These are phyloP conservation scores for Tinospora cordifolia DNA, from an alignment of 164 flowering plant species.

Conservation along the genomic window DNA sequence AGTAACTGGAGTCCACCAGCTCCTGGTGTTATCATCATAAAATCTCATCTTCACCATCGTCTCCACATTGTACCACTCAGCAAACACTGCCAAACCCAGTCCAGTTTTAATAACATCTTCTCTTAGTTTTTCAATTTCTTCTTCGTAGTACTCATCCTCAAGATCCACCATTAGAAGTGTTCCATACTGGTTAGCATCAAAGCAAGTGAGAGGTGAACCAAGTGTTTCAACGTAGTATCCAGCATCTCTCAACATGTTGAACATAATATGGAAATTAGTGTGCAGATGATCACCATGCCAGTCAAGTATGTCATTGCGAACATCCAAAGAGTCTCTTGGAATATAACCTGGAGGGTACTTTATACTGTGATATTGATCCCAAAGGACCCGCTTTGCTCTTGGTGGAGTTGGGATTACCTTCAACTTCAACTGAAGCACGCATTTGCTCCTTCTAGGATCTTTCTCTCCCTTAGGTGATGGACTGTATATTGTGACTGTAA, in stretches of 20 bases:
- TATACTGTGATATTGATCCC: constrained; percentile 98
- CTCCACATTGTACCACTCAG: constrained; percentile 98
- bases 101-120: constrained; percentile 76
- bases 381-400: constrained; percentile 66
- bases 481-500: constrained; percentile 66
- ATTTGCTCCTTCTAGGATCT: constrained; percentile 40
- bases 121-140: constrained; percentile 80
- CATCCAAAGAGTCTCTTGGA: constrained; percentile 98
- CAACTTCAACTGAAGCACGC: constrained; percentile 74
- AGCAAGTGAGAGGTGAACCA: constrained; percentile 98
- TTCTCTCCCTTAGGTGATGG: constrained; percentile 74
- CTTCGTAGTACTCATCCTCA: constrained; percentile 85
- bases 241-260: constrained; percentile 86
- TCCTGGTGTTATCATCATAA: constrained; percentile 94
- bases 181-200: constrained; percentile 96
- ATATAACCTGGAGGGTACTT: constrained; percentile 98
- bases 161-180: constrained; percentile 94
- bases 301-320: constrained; percentile 95
- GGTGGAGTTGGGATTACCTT: constrained; percentile 85
- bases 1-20: constrained; percentile 99
- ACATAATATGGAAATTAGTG: constrained; percentile 90
- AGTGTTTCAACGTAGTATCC: constrained; percentile 90
- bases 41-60: constrained; percentile 98
- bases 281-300: constrained; percentile 99
- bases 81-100: constrained; percentile 80